Base-by-base conservation (phyloP, 164 flowering plant species). In the Litsea cubeba region DNA sequence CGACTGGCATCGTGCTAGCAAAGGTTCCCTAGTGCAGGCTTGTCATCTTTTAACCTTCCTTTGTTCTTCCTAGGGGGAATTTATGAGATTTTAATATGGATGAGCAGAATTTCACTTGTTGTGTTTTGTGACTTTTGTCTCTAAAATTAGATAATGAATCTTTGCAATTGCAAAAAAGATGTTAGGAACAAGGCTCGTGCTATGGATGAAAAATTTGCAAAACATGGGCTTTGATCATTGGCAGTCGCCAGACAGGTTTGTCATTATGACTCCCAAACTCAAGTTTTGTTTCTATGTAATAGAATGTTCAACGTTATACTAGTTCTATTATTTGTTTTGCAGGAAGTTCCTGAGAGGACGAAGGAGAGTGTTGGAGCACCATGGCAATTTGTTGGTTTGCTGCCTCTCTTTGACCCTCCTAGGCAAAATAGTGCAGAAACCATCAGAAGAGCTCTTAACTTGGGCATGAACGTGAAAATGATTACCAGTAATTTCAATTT, bases 1-100 rank as follows among this genome's bases (percentile, higher is more conserved):
- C 15, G 78, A 30, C 51, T 83, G 85, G 85, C 85, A 83, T 71
- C 77, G 85, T 22, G 83, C 85, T 26, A 83, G 85, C 77, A 83
- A 78, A 70, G 85, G 85, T 51, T 82, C 85, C 17, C 85, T 82
- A 57, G 85, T 76, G 65, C 84, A 81, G 81, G 84, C 79, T 15
- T 50, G 2, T 26, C 50, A 2, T 24, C 24, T 66, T 26, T 73
- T 25, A 12, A 12, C 26, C 25, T 50, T 50, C 28, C 23, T 18
- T 23, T n/a, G 25, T 26, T 12, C n/a, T 60, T 0, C 17, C n/a
- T 23, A 51, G 0, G 17, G n/a, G 32, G 18, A n/a, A 71, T 3
- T 5, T 0, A 0, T 0, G n/a, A 30, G 24, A 28, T 35, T 28
- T 32, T 67, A 67, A 25, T 28, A 3, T 20, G 8, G 40, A 6